A percentile compares a stretch with the other conserved stretches of the same genome.
phyloP scores from a whole-genome alignment of 495 filamentous ascomycete species.

The Aspergillus ostianus region DNA sequence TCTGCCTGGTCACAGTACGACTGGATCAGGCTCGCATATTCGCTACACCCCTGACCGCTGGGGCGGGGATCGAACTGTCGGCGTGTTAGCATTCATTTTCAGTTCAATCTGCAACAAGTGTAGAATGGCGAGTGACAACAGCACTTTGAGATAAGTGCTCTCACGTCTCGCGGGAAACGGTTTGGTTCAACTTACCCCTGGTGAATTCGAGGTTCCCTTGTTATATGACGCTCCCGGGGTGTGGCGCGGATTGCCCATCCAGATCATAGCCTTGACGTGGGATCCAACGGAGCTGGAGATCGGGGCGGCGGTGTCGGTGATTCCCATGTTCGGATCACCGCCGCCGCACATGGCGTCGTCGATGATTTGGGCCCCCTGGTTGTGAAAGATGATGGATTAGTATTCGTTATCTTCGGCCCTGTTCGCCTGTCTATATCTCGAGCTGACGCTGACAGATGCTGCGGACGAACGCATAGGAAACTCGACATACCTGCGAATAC shows the following conservation, averaged over 20 bases:
- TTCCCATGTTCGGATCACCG: neutral
- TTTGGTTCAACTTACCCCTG: constrained; percentile 1
- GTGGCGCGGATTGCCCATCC: constrained; percentile 6
- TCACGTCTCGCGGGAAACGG: too few relatives aligned
- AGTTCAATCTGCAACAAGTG: too few relatives aligned
- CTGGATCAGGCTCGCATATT: neutral
- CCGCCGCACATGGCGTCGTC: constrained; percentile 6
- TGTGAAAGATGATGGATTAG: neutral
- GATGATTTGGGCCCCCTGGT: constrained; percentile 6
- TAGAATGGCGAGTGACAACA: too few relatives aligned
- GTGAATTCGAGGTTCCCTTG: neutral
- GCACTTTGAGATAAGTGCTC: too few relatives aligned
- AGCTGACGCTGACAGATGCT: too few relatives aligned
- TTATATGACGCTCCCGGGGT: constrained; percentile 3
- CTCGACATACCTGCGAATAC: constrained; percentile 5
- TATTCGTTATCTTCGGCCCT: too few relatives aligned
- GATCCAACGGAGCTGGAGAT: constrained; percentile 2
- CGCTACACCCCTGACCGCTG: neutral
- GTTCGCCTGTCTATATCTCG: too few relatives aligned
- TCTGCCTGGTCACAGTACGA: constrained; percentile 2
- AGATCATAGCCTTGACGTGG: constrained; percentile 8
- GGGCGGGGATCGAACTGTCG: neutral
- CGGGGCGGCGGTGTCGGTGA: neutral
- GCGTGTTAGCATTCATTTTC: neutral
- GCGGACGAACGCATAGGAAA: neutral